A percentile compares a stretch with the other conserved stretches of the same genome.
phyloP scores from a whole-genome alignment of 768 basidiomycete species.

The Naganishia antarctica region DNA sequence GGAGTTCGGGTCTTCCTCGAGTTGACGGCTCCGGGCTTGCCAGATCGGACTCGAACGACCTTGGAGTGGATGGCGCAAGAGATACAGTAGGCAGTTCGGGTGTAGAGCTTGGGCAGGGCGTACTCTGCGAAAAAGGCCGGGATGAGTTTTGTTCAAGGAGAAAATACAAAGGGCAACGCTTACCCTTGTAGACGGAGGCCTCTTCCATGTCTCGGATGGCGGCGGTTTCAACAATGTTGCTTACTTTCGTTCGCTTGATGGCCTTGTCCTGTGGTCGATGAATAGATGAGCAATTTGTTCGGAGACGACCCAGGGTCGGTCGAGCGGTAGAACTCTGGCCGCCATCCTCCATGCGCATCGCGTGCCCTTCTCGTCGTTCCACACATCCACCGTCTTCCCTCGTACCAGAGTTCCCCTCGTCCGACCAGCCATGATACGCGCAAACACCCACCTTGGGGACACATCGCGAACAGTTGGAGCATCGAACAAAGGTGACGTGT shows the following conservation, averaged over 20 bases:
- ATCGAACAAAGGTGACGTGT: slow-evolving; percentile 88
- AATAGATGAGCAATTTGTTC: slow-evolving; percentile 2
- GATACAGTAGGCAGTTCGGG: slow-evolving; percentile 98
- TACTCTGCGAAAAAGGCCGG: slow-evolving; percentile 61
- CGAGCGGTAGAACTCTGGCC: slow-evolving; percentile 13
- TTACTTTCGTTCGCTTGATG: slow-evolving; percentile 97
- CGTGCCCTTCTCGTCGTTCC: neutral
- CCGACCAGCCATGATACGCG: neutral
- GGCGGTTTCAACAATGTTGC: slow-evolving; percentile 99
- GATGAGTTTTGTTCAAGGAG: neutral
- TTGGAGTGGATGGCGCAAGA: slow-evolving; percentile 99
- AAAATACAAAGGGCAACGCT: slow-evolving; percentile 38
- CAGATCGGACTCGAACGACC: slow-evolving; percentile 96
- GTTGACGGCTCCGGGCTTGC: slow-evolving; percentile 71
- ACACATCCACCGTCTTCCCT: neutral
- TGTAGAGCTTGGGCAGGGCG: slow-evolving; percentile 91
- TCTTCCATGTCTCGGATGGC: slow-evolving; percentile 96
- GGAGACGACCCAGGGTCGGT: neutral
- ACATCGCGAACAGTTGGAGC: slow-evolving; percentile 98
- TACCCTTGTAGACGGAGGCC: slow-evolving; percentile 85
- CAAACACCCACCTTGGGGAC: slow-evolving; percentile 59
- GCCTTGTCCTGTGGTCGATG: slow-evolving; percentile 76
- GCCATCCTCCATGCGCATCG: no score
- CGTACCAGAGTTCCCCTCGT: neutral
- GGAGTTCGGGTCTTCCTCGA: slow-evolving; percentile 76